These are phyloP conservation scores for Fagopyrum esculentum DNA, from an alignment of 148 eudicot genomes.

Conservation along the genomic window DNA sequence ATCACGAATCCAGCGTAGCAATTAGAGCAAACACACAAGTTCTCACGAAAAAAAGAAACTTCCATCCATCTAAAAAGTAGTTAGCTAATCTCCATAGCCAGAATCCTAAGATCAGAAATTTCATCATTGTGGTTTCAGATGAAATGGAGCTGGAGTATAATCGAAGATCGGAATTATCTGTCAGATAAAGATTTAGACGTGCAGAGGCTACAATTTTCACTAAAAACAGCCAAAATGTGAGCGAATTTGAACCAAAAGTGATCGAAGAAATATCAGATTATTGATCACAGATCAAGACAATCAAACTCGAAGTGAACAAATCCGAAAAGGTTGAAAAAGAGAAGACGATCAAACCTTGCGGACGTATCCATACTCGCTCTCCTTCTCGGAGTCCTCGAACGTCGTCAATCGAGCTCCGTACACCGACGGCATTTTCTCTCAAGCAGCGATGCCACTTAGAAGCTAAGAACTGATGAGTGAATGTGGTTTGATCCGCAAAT, in stretches of 20 bases:
- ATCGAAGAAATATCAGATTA: conserved; percentile 1
- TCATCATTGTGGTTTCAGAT: background rate
- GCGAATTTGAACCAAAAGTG: background rate
- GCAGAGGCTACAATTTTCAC: background rate
- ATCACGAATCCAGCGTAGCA: background rate
- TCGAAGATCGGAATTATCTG: background rate
- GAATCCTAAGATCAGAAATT: background rate
- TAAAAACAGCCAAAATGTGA: background rate
- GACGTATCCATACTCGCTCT: conserved; percentile 97
- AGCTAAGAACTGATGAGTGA: background rate
- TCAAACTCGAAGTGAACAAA: background rate
- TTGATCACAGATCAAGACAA: conserved; percentile 11
- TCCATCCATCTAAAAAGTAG: background rate
- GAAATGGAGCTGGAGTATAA: background rate
- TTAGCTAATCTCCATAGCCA: background rate
- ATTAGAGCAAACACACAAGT: background rate
- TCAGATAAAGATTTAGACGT: background rate
- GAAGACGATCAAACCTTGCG: conserved; percentile 53
- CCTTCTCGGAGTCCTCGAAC: conserved; percentile 96
- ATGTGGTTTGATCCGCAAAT: conserved; percentile 4
- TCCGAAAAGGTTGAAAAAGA: background rate
- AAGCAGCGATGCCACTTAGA: conserved; percentile 5
- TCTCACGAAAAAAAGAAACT: background rate
- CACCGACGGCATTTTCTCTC: conserved; percentile 58
- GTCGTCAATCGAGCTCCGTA: conserved; percentile 85